phyloP scores from a whole-genome alignment of 2,329 filamentous ascomycete species.

The Akanthomyces dipterigenus region DNA sequence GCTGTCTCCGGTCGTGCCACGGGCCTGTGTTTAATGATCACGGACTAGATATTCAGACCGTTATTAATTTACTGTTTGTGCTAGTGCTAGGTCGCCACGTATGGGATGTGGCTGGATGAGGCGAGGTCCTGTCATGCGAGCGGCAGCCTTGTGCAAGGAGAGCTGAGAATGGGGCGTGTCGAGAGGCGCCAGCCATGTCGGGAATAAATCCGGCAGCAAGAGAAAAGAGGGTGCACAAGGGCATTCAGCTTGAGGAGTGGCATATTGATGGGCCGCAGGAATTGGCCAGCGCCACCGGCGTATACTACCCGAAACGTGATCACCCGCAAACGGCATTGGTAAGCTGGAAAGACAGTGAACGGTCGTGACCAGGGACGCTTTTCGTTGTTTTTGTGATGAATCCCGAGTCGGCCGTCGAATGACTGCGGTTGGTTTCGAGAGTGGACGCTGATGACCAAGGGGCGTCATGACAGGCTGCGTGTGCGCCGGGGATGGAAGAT shows the following conservation, averaged over 20 bases:
- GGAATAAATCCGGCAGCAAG: neutral
- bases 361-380: neutral
- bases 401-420: neutral
- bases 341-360: neutral
- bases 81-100: neutral
- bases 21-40: neutral
- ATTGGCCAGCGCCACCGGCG: constrained; percentile 1
- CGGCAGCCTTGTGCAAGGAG: neutral
- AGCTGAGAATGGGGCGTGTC: neutral
- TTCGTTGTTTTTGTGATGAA: neutral
- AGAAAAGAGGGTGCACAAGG: neutral
- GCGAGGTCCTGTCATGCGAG: neutral
- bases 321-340: neutral
- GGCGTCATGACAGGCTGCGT: neutral
- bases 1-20: too few species aligned
- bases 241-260: neutral
- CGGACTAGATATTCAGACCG: neutral
- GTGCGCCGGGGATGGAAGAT: neutral
- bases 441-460: neutral
- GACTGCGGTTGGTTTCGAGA: neutral
- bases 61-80: neutral
- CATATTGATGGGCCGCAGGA: neutral
- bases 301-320: neutral
- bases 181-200: neutral
- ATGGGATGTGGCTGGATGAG: neutral